Percentiles rank a stretch among this genome's conserved stretches.
Conservation (phyloP, 768 basidiomycete genomes). For the Rhodotorula paludigena region DNA sequence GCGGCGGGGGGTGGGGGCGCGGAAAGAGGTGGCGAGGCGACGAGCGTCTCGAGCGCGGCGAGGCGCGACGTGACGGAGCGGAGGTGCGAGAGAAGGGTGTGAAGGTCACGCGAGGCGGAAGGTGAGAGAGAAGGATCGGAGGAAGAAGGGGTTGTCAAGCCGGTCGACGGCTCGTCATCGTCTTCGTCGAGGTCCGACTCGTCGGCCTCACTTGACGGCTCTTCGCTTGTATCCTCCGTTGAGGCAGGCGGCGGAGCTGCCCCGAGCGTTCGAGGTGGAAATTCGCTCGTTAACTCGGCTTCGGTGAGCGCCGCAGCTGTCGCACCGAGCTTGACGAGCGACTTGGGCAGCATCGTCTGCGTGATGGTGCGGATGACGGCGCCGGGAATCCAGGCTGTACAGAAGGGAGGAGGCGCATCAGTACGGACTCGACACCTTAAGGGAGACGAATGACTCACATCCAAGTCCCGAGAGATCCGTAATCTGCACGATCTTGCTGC, state of each 20-base stretch:
- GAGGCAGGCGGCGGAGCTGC: not conserved
- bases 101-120: constrained; percentile 24
- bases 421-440: not conserved
- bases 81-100: constrained; percentile 25
- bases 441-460: constrained; percentile 16
- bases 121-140: not conserved
- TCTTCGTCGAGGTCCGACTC: not conserved
- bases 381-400: constrained; percentile 35
- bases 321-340: constrained; percentile 37
- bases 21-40: not conserved
- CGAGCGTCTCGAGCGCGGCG: constrained; percentile 27
- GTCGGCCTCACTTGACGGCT: not conserved
- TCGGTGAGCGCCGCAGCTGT: constrained; percentile 8
- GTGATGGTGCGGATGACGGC: constrained; percentile 36
- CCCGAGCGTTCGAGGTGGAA: constrained; percentile 38
- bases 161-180: not conserved
- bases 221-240: not conserved
- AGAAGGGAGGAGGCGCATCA: not conserved
- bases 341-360: constrained; percentile 40
- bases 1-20: not conserved
- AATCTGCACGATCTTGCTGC: constrained; percentile 38
- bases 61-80: constrained; percentile 24
- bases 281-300: constrained; percentile 21
- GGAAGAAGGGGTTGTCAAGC: not conserved
- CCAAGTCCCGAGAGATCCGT: constrained; percentile 40